Percentiles rank a stretch among this genome's conserved stretches.
phyloP scores from a whole-genome alignment of 495 filamentous ascomycete genomes.

The Aspergillus kassunensis region DNA sequence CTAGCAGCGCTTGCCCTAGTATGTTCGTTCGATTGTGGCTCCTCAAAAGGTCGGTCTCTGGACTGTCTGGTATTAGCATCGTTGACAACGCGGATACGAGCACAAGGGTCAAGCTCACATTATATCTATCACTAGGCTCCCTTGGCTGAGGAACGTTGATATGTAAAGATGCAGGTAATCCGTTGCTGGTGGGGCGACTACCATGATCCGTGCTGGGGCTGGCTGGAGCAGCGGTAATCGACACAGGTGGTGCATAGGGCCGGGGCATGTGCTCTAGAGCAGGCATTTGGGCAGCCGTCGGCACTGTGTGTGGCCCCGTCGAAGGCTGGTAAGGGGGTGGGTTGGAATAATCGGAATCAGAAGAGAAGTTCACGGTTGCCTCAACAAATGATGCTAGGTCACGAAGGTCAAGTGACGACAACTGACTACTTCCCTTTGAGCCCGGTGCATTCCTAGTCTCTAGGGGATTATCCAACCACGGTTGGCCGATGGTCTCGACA shows the following conservation, averaged over 20 bases:
- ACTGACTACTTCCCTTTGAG: conserved; percentile 17
- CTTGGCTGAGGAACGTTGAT: not conserved
- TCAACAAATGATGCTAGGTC: conserved; percentile 37
- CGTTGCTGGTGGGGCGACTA: not conserved
- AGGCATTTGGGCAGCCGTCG: not conserved
- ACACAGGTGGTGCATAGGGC: not conserved
- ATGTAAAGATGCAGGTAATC: not conserved
- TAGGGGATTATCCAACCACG: conserved; percentile 34
- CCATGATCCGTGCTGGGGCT: not conserved
- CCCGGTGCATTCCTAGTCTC: conserved; percentile 15
- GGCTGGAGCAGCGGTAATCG: not conserved
- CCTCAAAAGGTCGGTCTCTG: not conserved
- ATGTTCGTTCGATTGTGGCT: not conserved
- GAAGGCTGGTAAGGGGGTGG: conserved; percentile 30
- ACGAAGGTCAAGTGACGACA: conserved; percentile 33
- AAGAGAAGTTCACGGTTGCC: conserved; percentile 29
- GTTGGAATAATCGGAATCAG: conserved; percentile 24
- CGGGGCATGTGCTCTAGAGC: not conserved
- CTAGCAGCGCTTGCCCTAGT: not conserved
- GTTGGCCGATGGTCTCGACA: conserved; percentile 39
- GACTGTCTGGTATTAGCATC: conserved; percentile 1
- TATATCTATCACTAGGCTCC: not conserved
- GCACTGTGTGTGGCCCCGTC: not conserved
- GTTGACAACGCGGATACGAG: not conserved
- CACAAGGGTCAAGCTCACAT: not conserved